Base-by-base conservation (phyloP, 306 rosid genomes). In the Vigna unguiculata region DNA sequence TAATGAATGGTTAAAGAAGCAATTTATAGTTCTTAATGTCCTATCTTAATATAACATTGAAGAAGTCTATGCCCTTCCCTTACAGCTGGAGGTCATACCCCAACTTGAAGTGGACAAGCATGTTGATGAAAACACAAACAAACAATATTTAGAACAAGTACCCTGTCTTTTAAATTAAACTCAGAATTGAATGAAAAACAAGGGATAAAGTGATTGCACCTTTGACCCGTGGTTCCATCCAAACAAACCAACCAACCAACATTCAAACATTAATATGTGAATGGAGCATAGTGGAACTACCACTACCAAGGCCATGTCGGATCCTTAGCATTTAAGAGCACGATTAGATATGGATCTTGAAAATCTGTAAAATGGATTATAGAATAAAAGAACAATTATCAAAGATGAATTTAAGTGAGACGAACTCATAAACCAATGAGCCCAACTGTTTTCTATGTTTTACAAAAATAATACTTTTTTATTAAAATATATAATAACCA, bases 191-290 rank as follows among this genome's bases (percentile, higher is more conserved):
- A 57, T 40, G 16, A 72, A 73, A 51, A 68, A 53, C 12, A 21
- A 52, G 58, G 78, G 72, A 51, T 20, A 74, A 74, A 81, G 79
- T 85, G 79, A 74, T 74, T 41, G 69, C 78, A 74, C 47, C 79
- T 49, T 80, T 80, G 83, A 78, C 81, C 63, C 38, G 30, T 63
- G 55, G 58, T 83, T 69, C 83, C 76, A 43, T 64, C 24, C 21
- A 74, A 43, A 36, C 75, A 74, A 69, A 51, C 28, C 63, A 66
- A 57, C 55, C 78, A 68, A 51, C 38, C 38, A 36, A 32, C 71
- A 61, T 17, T 60, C 69, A 49, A 46, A 71, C 60, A 21, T 47
- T 45, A 51, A 34, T 62, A 13, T 22, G 58, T 30, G 32, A 67
- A 32, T 10, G 59, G 47, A 45, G 64, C 80, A 19, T 67, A 59